These are phyloP conservation scores for Pedinophyceae sp. DNA, from an alignment of 139 green algal species.

Conservation along the genomic window DNA sequence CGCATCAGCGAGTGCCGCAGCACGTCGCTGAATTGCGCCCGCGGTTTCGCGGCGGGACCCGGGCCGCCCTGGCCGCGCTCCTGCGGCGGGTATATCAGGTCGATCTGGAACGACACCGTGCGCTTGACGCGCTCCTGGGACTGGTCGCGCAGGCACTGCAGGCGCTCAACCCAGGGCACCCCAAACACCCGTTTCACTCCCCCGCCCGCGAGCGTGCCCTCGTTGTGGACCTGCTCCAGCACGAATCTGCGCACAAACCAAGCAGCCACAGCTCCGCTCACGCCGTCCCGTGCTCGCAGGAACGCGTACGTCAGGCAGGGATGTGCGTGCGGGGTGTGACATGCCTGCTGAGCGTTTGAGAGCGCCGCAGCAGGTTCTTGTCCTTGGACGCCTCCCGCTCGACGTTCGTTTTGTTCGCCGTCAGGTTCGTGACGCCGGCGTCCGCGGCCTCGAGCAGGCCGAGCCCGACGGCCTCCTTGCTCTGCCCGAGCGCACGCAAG, in stretches of 20 bases:
- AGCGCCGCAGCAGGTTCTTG: too few species aligned
- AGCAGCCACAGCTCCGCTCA: too few species aligned
- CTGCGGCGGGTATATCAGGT: neutral
- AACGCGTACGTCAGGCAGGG: conserved; percentile 11
- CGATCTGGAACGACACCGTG: neutral
- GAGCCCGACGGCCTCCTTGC: conserved; percentile 58
- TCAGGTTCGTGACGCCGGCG: too few species aligned
- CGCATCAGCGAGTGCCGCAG: conserved; percentile 33
- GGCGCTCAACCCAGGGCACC: neutral
- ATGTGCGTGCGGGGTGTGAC: neutral
- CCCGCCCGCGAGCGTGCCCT: conserved; percentile 4
- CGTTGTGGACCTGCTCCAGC: neutral
- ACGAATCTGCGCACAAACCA: too few species aligned
- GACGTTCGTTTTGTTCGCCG: conserved; percentile 9
- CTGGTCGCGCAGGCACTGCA: neutral
- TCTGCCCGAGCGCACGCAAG: conserved; percentile 63
- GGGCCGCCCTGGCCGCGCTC: neutral
- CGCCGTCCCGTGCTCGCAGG: too few species aligned
- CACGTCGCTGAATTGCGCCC: conserved; percentile 36
- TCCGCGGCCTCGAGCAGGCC: conserved; percentile 63
- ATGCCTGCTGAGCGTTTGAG: too few species aligned
- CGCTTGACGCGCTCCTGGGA: neutral
- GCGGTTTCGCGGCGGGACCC: neutral
- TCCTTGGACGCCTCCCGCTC: neutral
- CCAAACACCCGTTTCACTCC: neutral